Evolutionary conservation across 2,329 filamentous ascomycete genomes (phyloP), one percentile per base, ranked within the genome.

Genomic region (Colletotrichum cereale): DNA sequence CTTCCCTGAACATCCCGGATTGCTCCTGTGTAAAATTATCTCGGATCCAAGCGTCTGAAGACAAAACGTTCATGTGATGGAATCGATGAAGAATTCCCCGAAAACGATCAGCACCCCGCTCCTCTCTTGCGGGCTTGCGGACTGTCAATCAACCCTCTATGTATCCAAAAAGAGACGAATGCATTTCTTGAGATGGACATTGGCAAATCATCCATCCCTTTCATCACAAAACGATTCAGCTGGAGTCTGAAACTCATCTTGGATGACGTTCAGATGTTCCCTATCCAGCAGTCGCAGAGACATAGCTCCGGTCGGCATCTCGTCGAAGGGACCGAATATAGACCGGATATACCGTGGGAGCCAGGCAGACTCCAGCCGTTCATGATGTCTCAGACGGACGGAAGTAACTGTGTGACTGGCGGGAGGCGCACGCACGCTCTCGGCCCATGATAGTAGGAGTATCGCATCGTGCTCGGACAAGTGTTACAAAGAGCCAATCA

Each of bases 311-410:
- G 29, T 11, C 18, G 40, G 12, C 26, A 5, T 18, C 34, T 31
- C 26, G 16, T 8, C 10, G 14, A 24, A 12, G 8, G 7, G n/a
- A 11, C 31, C 31, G 18, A n/a, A 16, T 21, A 16, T 7, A 8
- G 12, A n/a, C 42, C n/a, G 50, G 60, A 38, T 40, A 47, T 31
- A 29, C 21, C 12, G 16, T 21, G 18, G 26, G 47, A 31, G 26
- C n/a, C 55, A 53, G 61, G 61, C 61, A 68, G 42, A 63, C 34
- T 50, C 66, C 62, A 66, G 21, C 62, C 36, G 53, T 66, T 69
- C 66, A 57, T 31, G 55, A n/a, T n/a, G 48, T 47, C 56, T 62
- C 56, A 40, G 44, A 42, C 26, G 31, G 29, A n/a, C 11, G 31
- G 12, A 62, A 50, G 26, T 16, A 21, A 16, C n/a, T 34, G n/a